phyloP scores from a whole-genome alignment of 2,329 filamentous ascomycete species.

The Pseudogymnoascus pannorum region DNA sequence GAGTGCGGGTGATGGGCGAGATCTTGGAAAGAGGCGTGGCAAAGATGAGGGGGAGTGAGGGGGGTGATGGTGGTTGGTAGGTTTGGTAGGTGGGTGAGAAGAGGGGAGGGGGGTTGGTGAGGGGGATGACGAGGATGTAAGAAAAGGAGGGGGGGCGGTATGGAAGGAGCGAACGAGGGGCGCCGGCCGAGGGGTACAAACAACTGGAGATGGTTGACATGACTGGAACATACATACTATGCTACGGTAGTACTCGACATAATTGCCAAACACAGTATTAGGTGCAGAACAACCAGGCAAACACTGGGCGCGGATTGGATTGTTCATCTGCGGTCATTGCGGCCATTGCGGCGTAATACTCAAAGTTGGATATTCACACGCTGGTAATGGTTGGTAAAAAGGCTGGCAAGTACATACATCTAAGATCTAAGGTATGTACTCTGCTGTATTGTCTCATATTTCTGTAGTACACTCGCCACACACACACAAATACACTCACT shows the following conservation, averaged over 20 bases:
- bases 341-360: constrained; percentile 1
- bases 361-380: background rate
- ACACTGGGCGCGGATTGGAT: background rate
- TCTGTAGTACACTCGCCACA: background rate
- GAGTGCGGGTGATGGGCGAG: background rate
- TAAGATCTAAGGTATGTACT: background rate
- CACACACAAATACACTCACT: background rate
- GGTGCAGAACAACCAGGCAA: background rate
- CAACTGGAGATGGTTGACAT: background rate
- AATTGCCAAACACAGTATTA: background rate
- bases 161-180: background rate
- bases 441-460: background rate
- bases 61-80: background rate
- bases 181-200: background rate
- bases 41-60: background rate
- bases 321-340: no score
- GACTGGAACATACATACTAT: background rate
- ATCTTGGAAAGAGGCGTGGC: background rate
- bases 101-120: background rate
- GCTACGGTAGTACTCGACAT: background rate
- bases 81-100: no score
- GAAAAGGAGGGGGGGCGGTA: background rate
- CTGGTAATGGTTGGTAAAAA: background rate
- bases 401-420: background rate
- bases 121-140: background rate